A percentile compares a stretch with the other conserved stretches of the same genome.
phyloP scores from a whole-genome alignment of 1,284 basidiomycete species.

The Austroboletus novae-zelandiae region DNA sequence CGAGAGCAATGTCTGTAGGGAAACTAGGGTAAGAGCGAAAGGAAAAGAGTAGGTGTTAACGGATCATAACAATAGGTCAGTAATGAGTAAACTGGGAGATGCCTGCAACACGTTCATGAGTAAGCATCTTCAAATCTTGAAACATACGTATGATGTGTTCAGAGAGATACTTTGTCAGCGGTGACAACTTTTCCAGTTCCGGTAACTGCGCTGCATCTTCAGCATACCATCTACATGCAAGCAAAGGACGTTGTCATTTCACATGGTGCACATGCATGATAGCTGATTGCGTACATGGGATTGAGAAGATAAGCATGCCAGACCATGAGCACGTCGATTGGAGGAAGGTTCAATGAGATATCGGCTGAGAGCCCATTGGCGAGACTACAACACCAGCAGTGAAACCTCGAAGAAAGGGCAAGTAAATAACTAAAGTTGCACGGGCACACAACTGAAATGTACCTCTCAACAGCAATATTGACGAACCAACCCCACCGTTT shows the following conservation, averaged over 20 bases:
- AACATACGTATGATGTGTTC: not conserved
- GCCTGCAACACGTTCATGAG: constrained; percentile 5
- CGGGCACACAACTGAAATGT: not conserved
- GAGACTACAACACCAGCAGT: constrained; percentile 18
- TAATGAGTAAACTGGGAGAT: constrained; percentile 13
- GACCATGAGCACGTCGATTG: constrained; percentile 45
- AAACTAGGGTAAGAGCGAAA: no score
- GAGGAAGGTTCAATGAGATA: constrained; percentile 28
- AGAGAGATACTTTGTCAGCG: constrained; percentile 15
- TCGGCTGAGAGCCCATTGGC: not conserved
- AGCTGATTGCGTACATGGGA: constrained; percentile 30
- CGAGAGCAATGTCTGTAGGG: no score
- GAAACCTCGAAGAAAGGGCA: constrained; percentile 9
- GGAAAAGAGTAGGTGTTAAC: no score
- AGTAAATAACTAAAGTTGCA: no score
- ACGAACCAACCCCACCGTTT: constrained; percentile 31
- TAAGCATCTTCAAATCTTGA: not conserved
- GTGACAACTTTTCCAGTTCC: constrained; percentile 13
- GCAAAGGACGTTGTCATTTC: not conserved
- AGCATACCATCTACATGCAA: constrained; percentile 32
- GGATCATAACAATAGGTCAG: not conserved
- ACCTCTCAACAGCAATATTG: constrained; percentile 21
- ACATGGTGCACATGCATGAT: not conserved
- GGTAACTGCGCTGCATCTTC: constrained; percentile 28
- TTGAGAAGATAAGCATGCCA: constrained; percentile 49